Conservation (phyloP, 2,329 filamentous ascomycete genomes). For the Proliferodiscus dingleyae region DNA sequence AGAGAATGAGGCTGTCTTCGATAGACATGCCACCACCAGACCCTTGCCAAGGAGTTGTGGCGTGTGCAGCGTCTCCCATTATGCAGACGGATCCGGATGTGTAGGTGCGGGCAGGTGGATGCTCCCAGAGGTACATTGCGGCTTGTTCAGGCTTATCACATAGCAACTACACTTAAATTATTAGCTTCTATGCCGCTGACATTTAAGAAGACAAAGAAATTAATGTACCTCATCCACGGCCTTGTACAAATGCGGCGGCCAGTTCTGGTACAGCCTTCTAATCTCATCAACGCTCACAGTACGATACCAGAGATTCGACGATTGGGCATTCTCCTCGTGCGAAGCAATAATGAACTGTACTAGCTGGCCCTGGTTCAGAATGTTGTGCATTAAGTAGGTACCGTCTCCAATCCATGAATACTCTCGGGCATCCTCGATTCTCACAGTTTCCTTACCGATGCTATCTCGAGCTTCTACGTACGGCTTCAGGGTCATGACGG, state of each 20-base stretch:
- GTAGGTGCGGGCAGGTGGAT: neutral
- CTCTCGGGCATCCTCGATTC: neutral
- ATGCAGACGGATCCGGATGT: constrained; percentile 34
- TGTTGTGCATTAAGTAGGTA: neutral
- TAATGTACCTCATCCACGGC: neutral
- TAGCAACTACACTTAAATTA: neutral
- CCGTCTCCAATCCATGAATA: neutral
- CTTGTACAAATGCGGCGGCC: neutral
- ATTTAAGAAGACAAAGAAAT: neutral
- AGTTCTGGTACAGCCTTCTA: neutral
- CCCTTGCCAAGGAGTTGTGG: constrained; percentile 53
- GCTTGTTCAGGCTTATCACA: neutral
- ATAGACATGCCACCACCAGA: constrained; percentile 50
- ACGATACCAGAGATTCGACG: neutral
- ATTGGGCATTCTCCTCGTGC: neutral
- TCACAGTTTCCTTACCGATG: neutral
- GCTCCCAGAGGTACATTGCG: neutral
- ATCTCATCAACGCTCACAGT: neutral
- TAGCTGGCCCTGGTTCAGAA: neutral
- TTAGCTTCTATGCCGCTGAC: neutral
- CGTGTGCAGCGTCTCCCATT: constrained; percentile 57
- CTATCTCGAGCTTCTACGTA: neutral
- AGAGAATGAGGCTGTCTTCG: constrained; percentile 25
- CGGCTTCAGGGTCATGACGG: neutral
- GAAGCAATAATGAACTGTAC: neutral